These are phyloP conservation scores for Albifimbria verrucaria DNA, from an alignment of 2,329 filamentous ascomycete genomes.

Conservation along the genomic window DNA sequence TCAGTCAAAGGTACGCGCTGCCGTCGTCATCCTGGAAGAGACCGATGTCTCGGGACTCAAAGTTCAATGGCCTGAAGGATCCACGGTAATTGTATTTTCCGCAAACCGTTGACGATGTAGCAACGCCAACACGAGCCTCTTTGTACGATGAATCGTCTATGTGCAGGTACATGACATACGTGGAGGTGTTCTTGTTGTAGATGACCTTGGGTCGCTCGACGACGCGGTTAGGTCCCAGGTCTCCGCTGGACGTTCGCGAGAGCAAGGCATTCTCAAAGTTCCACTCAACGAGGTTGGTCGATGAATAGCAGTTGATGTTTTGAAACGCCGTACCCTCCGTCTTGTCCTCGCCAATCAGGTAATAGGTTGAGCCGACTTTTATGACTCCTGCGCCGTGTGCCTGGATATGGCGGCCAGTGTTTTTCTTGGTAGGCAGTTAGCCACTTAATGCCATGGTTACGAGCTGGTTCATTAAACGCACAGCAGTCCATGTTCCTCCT, in stretches of 20 bases:
- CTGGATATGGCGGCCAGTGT: conserved; percentile 55
- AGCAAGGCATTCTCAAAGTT: conserved; percentile 57
- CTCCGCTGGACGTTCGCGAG: conserved; percentile 44
- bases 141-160: conserved; percentile 60
- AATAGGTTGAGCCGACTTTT: conserved; percentile 55
- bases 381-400: conserved; percentile 66
- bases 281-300: conserved; percentile 61
- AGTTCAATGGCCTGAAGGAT: conserved; percentile 31
- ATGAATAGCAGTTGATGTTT: conserved; percentile 66
- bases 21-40: conserved; percentile 62
- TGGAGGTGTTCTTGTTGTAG: conserved; percentile 59
- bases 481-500: conserved; percentile 44
- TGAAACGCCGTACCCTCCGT: conserved; percentile 58
- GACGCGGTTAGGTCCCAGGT: conserved; percentile 59
- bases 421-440: conserved; percentile 24
- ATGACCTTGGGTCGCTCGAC: conserved; percentile 68
- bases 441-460: accelerated
- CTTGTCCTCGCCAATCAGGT: conserved; percentile 70
- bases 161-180: conserved; percentile 69
- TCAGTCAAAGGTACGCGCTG: conserved; percentile 60
- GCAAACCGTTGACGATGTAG: conserved; percentile 55
- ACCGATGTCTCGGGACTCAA: conserved; percentile 52
- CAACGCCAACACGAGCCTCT: conserved; percentile 64
- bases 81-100: conserved; percentile 47
- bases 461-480: conserved; percentile 13